Conservation (phyloP, 2,329 filamentous ascomycete genomes). For the Neonectria punicea region DNA sequence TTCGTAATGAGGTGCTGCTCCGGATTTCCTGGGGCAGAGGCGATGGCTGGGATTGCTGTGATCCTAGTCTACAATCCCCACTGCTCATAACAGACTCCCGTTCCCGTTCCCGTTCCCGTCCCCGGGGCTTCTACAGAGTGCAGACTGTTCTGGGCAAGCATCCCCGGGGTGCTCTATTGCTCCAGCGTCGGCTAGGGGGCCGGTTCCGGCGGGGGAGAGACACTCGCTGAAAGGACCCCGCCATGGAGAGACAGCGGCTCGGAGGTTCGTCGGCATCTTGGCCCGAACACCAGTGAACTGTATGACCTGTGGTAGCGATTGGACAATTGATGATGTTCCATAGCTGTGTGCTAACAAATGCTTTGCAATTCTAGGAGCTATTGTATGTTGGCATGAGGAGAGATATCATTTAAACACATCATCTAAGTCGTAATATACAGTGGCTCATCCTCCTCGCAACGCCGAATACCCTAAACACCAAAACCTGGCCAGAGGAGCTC, state of each 20-base stretch:
- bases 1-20: slow-evolving; percentile 5
- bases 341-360: background rate
- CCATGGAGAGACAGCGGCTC: slow-evolving; percentile 19
- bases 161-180: slow-evolving; percentile 3
- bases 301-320: background rate
- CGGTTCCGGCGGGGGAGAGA: slow-evolving; percentile 13
- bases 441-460: slow-evolving; percentile 5
- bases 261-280: slow-evolving; percentile 36
- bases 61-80: slow-evolving; percentile 6
- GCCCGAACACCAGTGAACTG: slow-evolving; percentile 27
- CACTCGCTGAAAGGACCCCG: slow-evolving; percentile 7
- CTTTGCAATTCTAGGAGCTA: background rate
- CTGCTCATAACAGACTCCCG: background rate
- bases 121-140: background rate
- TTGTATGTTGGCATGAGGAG: slow-evolving; percentile 1
- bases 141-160: background rate
- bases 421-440: slow-evolving; percentile 6
- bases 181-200: slow-evolving; percentile 3
- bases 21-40: slow-evolving; percentile 1
- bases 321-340: background rate
- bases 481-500: slow-evolving; percentile 13
- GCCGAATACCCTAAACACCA: slow-evolving; percentile 17
- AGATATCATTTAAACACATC: slow-evolving; percentile 17
- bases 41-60: background rate
- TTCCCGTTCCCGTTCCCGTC: background rate